Conservation (phyloP, 2,329 filamentous ascomycete genomes). For the Curvularia eragrostidis region DNA sequence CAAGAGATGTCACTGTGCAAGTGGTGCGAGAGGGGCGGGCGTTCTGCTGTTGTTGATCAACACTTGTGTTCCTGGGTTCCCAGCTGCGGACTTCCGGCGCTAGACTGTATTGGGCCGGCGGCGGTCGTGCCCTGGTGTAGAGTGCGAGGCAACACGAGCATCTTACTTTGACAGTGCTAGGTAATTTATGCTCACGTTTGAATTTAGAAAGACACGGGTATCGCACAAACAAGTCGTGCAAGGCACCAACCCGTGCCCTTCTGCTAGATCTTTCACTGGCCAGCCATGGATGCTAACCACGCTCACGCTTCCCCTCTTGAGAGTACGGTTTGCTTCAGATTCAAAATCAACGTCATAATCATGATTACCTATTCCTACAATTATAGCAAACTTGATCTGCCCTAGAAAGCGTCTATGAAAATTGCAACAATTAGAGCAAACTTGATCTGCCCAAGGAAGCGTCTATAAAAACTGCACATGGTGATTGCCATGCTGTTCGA, state of each 20-base stretch:
- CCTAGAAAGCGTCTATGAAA: not conserved
- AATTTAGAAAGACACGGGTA: not conserved
- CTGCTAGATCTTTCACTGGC: not conserved
- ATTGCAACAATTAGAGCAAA: not conserved
- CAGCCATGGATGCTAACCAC: not conserved
- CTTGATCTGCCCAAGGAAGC: not conserved
- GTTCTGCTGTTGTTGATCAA: slow-evolving; percentile 25
- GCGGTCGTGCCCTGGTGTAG: slow-evolving; percentile 5
- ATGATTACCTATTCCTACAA: not conserved
- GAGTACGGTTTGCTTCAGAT: not conserved
- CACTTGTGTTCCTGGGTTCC: slow-evolving; percentile 16
- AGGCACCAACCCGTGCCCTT: not conserved
- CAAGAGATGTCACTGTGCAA: not conserved
- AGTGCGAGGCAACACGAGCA: not conserved
- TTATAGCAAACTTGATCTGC: not conserved
- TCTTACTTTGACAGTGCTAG: not conserved
- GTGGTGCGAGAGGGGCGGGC: slow-evolving; percentile 14
- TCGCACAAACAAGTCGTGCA: not conserved
- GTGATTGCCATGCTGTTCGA: not conserved
- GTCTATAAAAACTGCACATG: not conserved
- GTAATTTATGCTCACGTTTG: too few species aligned
- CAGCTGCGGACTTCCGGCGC: slow-evolving; percentile 27
- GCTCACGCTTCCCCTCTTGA: not conserved
- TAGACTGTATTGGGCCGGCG: slow-evolving; percentile 13
- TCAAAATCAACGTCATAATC: not conserved